Conservation (phyloP, 495 filamentous ascomycete species). For the Tetracladium marchalianum region DNA sequence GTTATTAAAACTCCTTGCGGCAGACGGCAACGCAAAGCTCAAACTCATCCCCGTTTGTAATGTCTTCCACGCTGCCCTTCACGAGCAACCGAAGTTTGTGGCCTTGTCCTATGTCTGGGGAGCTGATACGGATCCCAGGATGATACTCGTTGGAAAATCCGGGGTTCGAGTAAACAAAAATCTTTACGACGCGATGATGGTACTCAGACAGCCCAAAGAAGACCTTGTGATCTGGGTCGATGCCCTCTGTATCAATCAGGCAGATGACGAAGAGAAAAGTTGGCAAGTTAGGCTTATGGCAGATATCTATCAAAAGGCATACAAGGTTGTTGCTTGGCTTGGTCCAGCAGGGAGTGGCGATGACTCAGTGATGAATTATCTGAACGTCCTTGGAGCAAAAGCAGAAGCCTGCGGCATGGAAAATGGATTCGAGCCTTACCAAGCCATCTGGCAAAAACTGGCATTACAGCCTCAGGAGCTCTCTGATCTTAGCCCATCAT, state of each 20-base stretch:
- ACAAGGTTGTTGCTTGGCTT: background rate
- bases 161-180: slow-evolving; percentile 1
- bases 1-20: background rate
- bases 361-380: slow-evolving; percentile 5
- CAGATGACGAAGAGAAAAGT: slow-evolving; percentile 17
- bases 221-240: slow-evolving; percentile 19
- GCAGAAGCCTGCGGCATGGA: slow-evolving; percentile 1
- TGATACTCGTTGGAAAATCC: slow-evolving; percentile 2
- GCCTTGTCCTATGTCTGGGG: slow-evolving; percentile 14
- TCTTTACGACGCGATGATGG: background rate
- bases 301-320: slow-evolving; percentile 11
- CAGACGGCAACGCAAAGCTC: background rate
- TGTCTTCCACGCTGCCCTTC: slow-evolving; percentile 2
- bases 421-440: background rate
- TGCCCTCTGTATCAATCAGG: slow-evolving; percentile 24
- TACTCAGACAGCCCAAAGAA: background rate
- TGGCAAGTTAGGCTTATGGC: slow-evolving; percentile 21
- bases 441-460: slow-evolving; percentile 1
- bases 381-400: slow-evolving; percentile 4
- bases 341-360: slow-evolving; percentile 1
- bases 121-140: background rate
- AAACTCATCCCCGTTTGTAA: slow-evolving; percentile 1
- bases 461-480: background rate
- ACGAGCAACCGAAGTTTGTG: slow-evolving; percentile 4
- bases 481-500: background rate